Evolutionary conservation across 1,139 yeast genomes (phyloP).

Genomic region (Diutina neorugosa): DNA sequence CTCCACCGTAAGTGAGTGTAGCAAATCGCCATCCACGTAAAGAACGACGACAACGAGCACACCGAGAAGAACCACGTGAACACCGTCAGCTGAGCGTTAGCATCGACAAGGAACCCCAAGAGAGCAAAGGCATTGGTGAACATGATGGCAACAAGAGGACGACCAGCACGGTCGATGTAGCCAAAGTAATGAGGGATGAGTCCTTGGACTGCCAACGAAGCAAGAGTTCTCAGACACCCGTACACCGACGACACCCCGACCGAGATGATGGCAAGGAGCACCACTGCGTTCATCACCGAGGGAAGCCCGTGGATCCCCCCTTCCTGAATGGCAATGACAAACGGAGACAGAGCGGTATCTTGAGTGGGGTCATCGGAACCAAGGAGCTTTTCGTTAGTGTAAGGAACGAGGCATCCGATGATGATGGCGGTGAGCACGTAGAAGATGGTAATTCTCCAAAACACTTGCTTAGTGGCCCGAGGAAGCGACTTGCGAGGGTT

Average conservation of each 20-base stretch:
- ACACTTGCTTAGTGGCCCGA: constrained; percentile 62
- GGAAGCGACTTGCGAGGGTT: constrained; percentile 53
- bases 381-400: constrained; percentile 22
- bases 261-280: constrained; percentile 37
- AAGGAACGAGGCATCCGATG: constrained; percentile 36
- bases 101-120: constrained; percentile 48
- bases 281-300: constrained; percentile 42
- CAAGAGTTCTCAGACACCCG: constrained; percentile 43
- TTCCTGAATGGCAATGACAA: constrained; percentile 7
- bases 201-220: constrained; percentile 42
- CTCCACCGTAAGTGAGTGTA: constrained; percentile 39
- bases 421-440: constrained; percentile 27
- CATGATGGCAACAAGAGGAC: constrained; percentile 42
- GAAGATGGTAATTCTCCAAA: constrained; percentile 36
- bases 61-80: constrained; percentile 59
- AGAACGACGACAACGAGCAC: constrained; percentile 51
- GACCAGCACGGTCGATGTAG: constrained; percentile 43
- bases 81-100: constrained; percentile 32
- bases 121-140: constrained; percentile 43
- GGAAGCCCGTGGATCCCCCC: constrained; percentile 24
- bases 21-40: constrained; percentile 45
- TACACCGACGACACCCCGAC: constrained; percentile 46
- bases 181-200: constrained; percentile 32
- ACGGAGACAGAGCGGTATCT: background rate
- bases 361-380: constrained; percentile 6